Evolutionary conservation across 352 stramenopile genomes (phyloP).

Genomic region (Globisporangium nodosum): DNA sequence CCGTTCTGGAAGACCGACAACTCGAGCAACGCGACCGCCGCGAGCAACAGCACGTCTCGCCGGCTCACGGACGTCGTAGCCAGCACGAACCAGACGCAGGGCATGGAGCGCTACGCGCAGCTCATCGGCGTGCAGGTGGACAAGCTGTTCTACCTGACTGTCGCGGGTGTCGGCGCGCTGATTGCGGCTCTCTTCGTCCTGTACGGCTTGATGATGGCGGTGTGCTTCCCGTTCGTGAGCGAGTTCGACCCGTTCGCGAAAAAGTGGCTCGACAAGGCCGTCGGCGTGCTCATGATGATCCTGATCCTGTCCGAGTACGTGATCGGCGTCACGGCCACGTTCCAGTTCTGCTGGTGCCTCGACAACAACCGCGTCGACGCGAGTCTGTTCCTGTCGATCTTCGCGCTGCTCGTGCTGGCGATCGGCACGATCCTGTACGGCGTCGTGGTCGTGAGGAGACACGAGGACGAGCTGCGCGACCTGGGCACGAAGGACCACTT

Average conservation of each 20-base stretch:
- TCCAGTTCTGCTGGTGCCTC: conserved; percentile 83
- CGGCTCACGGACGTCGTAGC: conserved; percentile 21
- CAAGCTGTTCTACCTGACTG: conserved; percentile 81
- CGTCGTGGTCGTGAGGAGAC: conserved; percentile 56
- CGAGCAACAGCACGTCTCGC: conserved; percentile 13
- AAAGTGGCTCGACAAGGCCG: conserved; percentile 76
- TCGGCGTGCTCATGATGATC: conserved; percentile 80
- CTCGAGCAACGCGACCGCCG: conserved; percentile 6
- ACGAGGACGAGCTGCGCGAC: conserved; percentile 79
- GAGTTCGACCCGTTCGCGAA: conserved; percentile 49
- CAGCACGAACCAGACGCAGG: conserved; percentile 32
- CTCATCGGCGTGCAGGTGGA: conserved; percentile 68
- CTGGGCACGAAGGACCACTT: conserved; percentile 82
- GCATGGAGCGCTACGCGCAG: conserved; percentile 78
- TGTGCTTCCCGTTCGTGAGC: conserved; percentile 43
- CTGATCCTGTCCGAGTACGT: conserved; percentile 83
- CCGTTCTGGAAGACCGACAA: conserved; percentile 47
- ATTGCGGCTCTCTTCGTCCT: conserved; percentile 37
- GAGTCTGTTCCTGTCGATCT: conserved; percentile 60
- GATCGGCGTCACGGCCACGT: conserved; percentile 72
- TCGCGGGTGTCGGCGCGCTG: conserved; percentile 49
- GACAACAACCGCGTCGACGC: conserved; percentile 49
- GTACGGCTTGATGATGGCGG: conserved; percentile 40
- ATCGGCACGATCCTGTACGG: conserved; percentile 78
- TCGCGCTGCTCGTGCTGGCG: conserved; percentile 62